These are phyloP conservation scores for Beauveria asiatica DNA, from an alignment of 2,329 filamentous ascomycete genomes.

Conservation along the genomic window DNA sequence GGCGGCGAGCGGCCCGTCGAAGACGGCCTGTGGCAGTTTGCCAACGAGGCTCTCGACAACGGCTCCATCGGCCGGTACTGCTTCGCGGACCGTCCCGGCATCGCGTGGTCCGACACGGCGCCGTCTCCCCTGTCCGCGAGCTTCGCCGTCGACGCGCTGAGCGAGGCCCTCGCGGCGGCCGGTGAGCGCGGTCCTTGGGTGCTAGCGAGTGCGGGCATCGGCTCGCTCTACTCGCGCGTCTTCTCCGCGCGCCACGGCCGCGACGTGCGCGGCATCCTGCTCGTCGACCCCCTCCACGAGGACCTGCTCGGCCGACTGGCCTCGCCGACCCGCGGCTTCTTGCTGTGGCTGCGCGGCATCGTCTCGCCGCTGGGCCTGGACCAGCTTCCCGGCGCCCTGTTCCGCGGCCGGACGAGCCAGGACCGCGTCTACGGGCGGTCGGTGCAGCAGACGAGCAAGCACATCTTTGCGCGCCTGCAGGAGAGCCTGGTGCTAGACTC, in stretches of 20 bases:
- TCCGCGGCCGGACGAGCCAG: constrained; percentile 68
- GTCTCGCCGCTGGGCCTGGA: constrained; percentile 82
- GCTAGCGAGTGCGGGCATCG: constrained; percentile 76
- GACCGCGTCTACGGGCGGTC: constrained; percentile 79
- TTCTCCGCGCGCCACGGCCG: constrained; percentile 76
- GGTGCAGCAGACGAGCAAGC: constrained; percentile 72
- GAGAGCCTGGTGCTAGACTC: constrained; percentile 83
- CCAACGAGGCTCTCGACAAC: constrained; percentile 65
- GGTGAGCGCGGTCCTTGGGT: constrained; percentile 87
- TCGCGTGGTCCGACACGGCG: constrained; percentile 81
- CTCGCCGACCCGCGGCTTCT: constrained; percentile 63
- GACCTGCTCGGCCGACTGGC: constrained; percentile 66
- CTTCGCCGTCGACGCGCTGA: constrained; percentile 83
- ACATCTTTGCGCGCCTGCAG: constrained; percentile 84
- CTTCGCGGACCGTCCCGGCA: constrained; percentile 87
- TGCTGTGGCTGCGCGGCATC: constrained; percentile 78
- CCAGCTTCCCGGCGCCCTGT: constrained; percentile 68
- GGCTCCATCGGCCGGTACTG: constrained; percentile 84
- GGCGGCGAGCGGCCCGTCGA: constrained; percentile 75
- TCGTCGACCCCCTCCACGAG: constrained; percentile 86
- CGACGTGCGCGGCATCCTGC: constrained; percentile 67
- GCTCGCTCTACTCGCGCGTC: constrained; percentile 81
- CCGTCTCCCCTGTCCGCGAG: constrained; percentile 89
- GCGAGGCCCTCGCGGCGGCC: constrained; percentile 71
- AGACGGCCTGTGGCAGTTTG: constrained; percentile 70